phyloP scores from a whole-genome alignment of 2,329 filamentous ascomycete genomes.

The Monosporascus sp. region DNA sequence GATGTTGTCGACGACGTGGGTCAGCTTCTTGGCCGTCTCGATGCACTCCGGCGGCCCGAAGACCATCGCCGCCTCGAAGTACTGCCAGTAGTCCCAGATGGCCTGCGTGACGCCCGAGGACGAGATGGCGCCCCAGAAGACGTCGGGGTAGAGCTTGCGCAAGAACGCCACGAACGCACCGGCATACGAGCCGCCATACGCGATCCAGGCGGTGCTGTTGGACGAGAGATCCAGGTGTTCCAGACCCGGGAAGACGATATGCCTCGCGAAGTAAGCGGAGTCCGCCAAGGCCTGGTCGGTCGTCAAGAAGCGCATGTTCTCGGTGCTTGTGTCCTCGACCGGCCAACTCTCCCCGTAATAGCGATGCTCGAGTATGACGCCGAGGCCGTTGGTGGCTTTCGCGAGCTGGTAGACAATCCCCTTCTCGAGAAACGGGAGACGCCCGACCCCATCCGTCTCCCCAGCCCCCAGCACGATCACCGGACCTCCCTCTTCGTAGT shows the following conservation, averaged over 20 bases:
- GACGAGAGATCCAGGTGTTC: conserved; percentile 33
- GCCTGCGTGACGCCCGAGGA: conserved; percentile 44
- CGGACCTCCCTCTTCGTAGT: conserved; percentile 17
- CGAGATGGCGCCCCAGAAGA: conserved; percentile 45
- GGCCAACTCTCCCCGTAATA: conserved; percentile 47
- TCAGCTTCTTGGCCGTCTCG: conserved; percentile 53
- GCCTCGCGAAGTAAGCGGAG: conserved; percentile 46
- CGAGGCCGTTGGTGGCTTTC: not conserved
- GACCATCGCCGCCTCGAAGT: conserved; percentile 46
- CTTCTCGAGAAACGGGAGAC: not conserved
- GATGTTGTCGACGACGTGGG: conserved; percentile 47
- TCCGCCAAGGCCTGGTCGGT: conserved; percentile 50
- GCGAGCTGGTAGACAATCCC: not conserved
- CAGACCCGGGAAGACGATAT: conserved; percentile 40
- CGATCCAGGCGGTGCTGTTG: conserved; percentile 34
- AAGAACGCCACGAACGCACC: conserved; percentile 33
- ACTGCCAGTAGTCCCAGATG: conserved; percentile 71
- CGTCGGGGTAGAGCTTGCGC: conserved; percentile 38
- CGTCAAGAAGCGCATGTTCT: conserved; percentile 43
- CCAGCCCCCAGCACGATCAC: conserved; percentile 4
- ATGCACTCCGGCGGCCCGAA: conserved; percentile 59
- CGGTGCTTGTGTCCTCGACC: conserved; percentile 41
- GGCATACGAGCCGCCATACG: conserved; percentile 26
- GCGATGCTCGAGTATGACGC: conserved; percentile 48
- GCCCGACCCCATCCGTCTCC: not conserved